Conservation (phyloP, 257 asterid genomes). For the Ehretia macrophylla region DNA sequence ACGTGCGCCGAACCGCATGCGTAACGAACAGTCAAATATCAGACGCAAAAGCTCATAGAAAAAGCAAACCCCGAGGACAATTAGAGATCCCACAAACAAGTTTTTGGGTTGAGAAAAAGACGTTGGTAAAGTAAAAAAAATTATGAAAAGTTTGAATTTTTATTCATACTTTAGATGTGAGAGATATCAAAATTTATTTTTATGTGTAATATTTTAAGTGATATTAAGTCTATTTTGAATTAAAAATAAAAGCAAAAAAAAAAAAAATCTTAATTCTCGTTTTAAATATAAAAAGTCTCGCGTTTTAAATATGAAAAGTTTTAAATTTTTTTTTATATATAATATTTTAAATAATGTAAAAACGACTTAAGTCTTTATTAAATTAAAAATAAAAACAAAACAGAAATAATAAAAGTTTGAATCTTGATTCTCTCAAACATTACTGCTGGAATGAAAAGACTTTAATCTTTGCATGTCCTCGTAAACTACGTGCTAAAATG, state of each 20-base stretch:
- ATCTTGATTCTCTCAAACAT: constrained; percentile 38
- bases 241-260: constrained; percentile 3
- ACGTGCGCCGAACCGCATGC: constrained; percentile 38
- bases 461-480: constrained; percentile 26
- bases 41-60: constrained; percentile 20
- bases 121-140: too few species aligned
- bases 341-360: too few species aligned
- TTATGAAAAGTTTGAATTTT: too few species aligned
- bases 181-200: too few species aligned
- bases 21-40: constrained; percentile 41
- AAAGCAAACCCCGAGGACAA: constrained; percentile 12
- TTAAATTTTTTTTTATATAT: too few species aligned
- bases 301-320: too few species aligned
- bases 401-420: constrained; percentile 11
- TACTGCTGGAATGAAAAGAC: background rate
- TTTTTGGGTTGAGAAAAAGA: too few species aligned
- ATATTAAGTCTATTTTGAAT: too few species aligned
- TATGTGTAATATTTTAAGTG: too few species aligned
- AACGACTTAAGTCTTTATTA: too few species aligned
- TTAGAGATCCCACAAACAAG: constrained; percentile 5
- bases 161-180: too few species aligned
- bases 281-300: too few species aligned
- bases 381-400: constrained; percentile 3
- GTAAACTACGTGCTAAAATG: constrained; percentile 54
- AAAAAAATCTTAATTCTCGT: constrained; percentile 13